Percentiles rank a stretch among this genome's conserved stretches.
These are phyloP conservation scores for Solanum pinnatisectum DNA, from an alignment of 257 asterid genomes.

Conservation along the genomic window DNA sequence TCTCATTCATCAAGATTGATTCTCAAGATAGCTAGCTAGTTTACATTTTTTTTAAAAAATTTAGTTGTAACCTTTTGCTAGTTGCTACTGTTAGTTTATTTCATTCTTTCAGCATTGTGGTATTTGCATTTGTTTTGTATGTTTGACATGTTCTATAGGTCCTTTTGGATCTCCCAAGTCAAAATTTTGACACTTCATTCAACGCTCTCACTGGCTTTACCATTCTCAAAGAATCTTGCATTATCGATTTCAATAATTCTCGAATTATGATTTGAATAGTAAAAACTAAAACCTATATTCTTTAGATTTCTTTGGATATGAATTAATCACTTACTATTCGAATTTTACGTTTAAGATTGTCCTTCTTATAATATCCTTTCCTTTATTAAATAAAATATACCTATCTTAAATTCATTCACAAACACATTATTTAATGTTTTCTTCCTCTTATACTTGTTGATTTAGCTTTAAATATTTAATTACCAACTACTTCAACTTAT, in stretches of 20 bases:
- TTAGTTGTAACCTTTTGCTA: background rate
- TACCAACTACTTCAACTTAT: background rate
- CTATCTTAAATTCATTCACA: too few species aligned
- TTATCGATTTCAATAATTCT: background rate
- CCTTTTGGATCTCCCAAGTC: background rate
- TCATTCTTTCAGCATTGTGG: constrained; percentile 40
- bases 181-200: background rate
- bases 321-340: background rate
- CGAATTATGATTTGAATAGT: background rate
- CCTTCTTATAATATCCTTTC: background rate
- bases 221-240: background rate
- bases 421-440: background rate
- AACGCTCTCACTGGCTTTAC: background rate
- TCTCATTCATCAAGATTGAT: background rate
- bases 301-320: background rate
- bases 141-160: background rate
- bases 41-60: constrained; percentile 12
- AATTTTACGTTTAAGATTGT: background rate
- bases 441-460: background rate
- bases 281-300: background rate
- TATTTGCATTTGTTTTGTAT: background rate
- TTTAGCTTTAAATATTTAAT: background rate
- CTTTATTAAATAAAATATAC: too few species aligned
- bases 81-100: constrained; percentile 28
- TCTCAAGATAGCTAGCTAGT: constrained; percentile 5